Evolutionary conservation across 352 stramenopile genomes (phyloP).

Genomic region (Pythium folliculosum): DNA sequence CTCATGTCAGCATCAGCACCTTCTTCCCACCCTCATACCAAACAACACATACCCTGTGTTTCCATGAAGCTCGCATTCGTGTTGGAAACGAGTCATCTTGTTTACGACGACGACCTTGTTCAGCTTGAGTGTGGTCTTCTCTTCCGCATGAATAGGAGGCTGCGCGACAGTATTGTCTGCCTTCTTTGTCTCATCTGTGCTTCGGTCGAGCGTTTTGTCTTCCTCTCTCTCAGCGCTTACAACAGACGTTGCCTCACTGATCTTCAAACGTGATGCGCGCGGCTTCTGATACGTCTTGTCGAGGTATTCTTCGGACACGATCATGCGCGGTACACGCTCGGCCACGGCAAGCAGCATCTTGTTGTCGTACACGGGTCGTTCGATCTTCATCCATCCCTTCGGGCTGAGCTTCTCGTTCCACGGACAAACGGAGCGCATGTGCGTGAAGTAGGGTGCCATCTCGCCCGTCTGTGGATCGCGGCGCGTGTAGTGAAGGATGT

Average conservation of each 20-base stretch:
- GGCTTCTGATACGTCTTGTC: slow-evolving; percentile 77
- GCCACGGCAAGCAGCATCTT: slow-evolving; percentile 84
- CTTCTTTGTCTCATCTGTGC: neutral
- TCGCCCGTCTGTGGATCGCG: slow-evolving; percentile 67
- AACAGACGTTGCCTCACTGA: slow-evolving; percentile 12
- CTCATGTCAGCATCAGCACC: neutral
- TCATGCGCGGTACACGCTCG: slow-evolving; percentile 84
- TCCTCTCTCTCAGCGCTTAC: slow-evolving; percentile 19
- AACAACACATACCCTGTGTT: slow-evolving; percentile 63
- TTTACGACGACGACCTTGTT: slow-evolving; percentile 88
- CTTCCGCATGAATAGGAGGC: slow-evolving; percentile 47
- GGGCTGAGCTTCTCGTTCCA: slow-evolving; percentile 90
- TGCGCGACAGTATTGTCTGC: slow-evolving; percentile 17
- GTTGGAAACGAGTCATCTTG: slow-evolving; percentile 88
- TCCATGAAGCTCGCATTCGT: slow-evolving; percentile 80
- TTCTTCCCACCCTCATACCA: neutral
- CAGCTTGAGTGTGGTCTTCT: slow-evolving; percentile 54
- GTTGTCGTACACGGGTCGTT: slow-evolving; percentile 88
- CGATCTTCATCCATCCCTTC: slow-evolving; percentile 89
- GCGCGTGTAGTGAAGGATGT: slow-evolving; percentile 88
- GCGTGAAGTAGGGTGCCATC: slow-evolving; percentile 85
- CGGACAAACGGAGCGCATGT: slow-evolving; percentile 88
- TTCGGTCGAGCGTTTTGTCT: slow-evolving; percentile 6
- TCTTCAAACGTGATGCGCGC: slow-evolving; percentile 18
- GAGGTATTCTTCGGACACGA: slow-evolving; percentile 88